phyloP scores from a whole-genome alignment of 192 early-diverging fungal genomes.

The Coemansia sp. region DNA sequence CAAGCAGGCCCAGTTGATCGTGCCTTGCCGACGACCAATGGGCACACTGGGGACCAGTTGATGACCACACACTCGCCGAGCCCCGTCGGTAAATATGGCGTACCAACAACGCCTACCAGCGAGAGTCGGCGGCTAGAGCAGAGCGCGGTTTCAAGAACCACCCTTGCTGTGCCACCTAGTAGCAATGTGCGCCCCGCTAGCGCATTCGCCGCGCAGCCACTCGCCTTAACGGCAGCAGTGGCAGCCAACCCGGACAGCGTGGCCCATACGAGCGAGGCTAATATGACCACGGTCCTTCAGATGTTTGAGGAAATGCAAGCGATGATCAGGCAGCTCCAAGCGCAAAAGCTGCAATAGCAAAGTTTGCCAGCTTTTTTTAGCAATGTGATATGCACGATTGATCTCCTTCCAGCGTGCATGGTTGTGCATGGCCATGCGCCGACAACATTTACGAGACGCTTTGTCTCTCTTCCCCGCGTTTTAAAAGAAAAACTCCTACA shows the following conservation, averaged over 20 bases:
- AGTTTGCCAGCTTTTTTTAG: too few species aligned
- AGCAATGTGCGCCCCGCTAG: not conserved
- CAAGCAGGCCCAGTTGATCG: not conserved
- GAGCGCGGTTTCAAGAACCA: not conserved
- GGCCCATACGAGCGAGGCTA: not conserved
- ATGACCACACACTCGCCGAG: not conserved
- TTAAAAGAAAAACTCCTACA: not conserved
- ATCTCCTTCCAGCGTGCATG: not conserved
- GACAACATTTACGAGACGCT: not conserved
- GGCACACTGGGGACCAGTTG: not conserved
- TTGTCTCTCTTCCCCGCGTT: not conserved
- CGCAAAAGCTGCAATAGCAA: conserved; percentile 8
- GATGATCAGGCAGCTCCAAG: conserved; percentile 34
- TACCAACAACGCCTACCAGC: conserved; percentile 19
- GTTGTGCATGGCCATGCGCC: not conserved
- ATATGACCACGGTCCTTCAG: conserved; percentile 26
- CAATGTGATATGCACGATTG: too few species aligned
- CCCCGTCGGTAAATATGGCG: conserved; percentile 7
- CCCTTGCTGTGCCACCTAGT: not conserved
- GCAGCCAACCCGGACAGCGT: not conserved
- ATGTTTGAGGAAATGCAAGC: conserved; percentile 41
- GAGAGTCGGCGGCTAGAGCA: not conserved
- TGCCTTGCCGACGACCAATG: not conserved
- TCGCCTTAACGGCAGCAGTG: not conserved
- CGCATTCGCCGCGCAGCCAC: not conserved